Base-by-base conservation (phyloP, 1,284 basidiomycete species). In the Cutaneotrichosporon curvatum region DNA sequence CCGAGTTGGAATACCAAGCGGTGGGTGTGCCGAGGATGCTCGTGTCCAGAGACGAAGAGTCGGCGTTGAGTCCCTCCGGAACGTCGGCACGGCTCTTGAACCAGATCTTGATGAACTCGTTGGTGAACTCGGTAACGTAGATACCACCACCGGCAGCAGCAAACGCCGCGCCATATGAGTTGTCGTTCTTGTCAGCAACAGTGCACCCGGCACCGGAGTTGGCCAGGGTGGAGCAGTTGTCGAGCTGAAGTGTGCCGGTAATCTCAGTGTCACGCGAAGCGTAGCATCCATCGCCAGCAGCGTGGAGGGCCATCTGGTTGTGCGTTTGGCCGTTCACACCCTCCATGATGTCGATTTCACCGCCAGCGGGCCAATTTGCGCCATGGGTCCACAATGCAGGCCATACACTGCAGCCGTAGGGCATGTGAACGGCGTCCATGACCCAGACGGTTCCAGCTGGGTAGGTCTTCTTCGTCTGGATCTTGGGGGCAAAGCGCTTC, bases 401-500 rank as follows among this genome's bases (percentile, higher is more conserved):
- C 64, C 64, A 66, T 5, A 64, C 62, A 21, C 52, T 53, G 47
- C 64, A 66, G 21, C 64, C 64, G 48, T 63, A 66, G 15, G 85
- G 84, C 21, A 82, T 74, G 68, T 86, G 84, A 23, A 79, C 78
- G 74, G 78, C 72, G 59, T 84, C 82, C 43, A 81, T 73, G 12
- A 84, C 73, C 33, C 48, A 49, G 28, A 49, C 44, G 14, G 45
- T 51, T 32, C 48, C 50, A 25, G 46, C 72, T 0, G 72, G 73
- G 63, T 76, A 84, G 35, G 72, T 66, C 49, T 80, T 78, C 44
- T 79, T 76, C n/a, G 77, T 76, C 16, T 79, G 67, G 47, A 87
- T 79, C 37, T 82, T 78, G 18, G 87, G 78, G 0, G 81, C 79
- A 57, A 84, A 81, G 50, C 85, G 78, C 61, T 85, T 85, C 43